phyloP scores from a whole-genome alignment of 768 basidiomycete species.

The Amanita rubescens region DNA sequence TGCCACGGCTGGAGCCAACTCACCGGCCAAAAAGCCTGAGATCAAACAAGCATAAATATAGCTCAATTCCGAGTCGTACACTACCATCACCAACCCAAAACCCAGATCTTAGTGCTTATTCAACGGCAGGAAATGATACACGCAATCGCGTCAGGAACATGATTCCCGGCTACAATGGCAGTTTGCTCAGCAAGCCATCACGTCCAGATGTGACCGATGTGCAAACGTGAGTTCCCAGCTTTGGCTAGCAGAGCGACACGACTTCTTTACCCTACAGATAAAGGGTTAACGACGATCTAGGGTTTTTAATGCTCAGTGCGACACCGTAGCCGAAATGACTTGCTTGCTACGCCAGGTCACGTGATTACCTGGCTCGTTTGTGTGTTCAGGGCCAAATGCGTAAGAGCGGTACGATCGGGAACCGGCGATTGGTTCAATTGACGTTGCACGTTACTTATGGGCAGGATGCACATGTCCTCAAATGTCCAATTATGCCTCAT shows the following conservation, averaged over 20 bases:
- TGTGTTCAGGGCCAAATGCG: neutral
- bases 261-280: neutral
- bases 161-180: neutral
- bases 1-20: neutral
- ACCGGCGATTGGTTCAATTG: neutral
- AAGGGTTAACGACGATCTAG: conserved; percentile 2
- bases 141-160: neutral
- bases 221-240: neutral
- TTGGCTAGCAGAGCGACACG: neutral
- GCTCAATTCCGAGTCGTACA: neutral
- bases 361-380: neutral
- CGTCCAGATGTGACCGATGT: neutral
- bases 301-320: neutral
- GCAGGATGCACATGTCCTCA: conserved; percentile 4
- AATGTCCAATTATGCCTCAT: neutral
- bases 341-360: neutral
- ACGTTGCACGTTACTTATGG: conserved; percentile 1
- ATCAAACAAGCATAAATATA: conserved; percentile 6
- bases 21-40: neutral
- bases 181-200: neutral
- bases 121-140: neutral
- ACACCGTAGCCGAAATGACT: conserved; percentile 5
- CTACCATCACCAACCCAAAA: neutral
- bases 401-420: neutral
- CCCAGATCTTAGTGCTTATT: neutral